Conservation (phyloP, 2,329 filamentous ascomycete species). For the Colletotrichum sojae region DNA sequence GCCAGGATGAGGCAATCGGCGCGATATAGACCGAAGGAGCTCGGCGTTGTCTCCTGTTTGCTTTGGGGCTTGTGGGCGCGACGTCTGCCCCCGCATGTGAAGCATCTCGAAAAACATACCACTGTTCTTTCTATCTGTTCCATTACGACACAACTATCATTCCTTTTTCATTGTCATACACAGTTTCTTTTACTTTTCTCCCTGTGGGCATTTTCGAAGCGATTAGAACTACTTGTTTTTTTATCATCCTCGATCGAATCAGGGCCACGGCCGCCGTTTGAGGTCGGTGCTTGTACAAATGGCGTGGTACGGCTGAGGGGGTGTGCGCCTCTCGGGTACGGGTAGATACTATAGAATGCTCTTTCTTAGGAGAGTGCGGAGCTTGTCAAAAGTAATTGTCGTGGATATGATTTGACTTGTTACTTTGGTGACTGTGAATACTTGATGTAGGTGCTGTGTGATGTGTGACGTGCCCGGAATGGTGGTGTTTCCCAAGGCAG, state of each 20-base stretch:
- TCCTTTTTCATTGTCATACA: slow-evolving; percentile 4
- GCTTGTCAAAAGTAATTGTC: no score
- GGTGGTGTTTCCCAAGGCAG: no score
- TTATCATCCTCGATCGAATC: not conserved
- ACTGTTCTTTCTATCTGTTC: slow-evolving; percentile 23
- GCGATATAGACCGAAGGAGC: slow-evolving; percentile 19
- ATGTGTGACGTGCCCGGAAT: no score
- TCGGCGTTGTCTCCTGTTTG: slow-evolving; percentile 22
- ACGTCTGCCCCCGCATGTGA: slow-evolving; percentile 3
- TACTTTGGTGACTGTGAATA: no score
- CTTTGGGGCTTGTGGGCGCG: slow-evolving; percentile 3
- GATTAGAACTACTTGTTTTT: slow-evolving; percentile 13
- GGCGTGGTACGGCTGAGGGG: not conserved
- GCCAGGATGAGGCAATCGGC: slow-evolving; percentile 7
- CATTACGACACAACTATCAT: slow-evolving; percentile 17
- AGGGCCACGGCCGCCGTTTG: not conserved
- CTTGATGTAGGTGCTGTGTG: no score
- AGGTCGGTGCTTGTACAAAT: slow-evolving; percentile 27
- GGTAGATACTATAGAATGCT: not conserved
- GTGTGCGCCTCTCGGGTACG: not conserved
- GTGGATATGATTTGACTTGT: no score
- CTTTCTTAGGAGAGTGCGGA: no score
- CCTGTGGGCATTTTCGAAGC: slow-evolving; percentile 21
- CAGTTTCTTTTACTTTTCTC: not conserved
- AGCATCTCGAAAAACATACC: slow-evolving; percentile 29